Conservation (phyloP, 345 rosid genomes). For the Draba incana region DNA sequence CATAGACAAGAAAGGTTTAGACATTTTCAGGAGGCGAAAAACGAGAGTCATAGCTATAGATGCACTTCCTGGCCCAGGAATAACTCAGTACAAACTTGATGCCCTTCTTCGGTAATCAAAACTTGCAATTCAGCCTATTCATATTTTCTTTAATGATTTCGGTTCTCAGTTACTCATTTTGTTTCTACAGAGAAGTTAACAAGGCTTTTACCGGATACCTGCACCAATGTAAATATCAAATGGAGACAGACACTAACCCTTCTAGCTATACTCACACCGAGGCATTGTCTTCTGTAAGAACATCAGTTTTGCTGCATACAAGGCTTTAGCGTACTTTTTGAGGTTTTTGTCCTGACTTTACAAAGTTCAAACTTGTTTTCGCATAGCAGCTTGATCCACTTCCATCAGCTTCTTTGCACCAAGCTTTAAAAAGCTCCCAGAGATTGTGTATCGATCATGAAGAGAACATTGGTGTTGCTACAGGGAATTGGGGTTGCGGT, state of each 20-base stretch:
- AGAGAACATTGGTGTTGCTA: constrained; percentile 58
- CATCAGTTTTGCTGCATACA: not conserved
- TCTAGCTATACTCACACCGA: no score
- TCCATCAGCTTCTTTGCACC: constrained; percentile 4
- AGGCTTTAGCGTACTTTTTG: not conserved
- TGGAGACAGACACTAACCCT: no score
- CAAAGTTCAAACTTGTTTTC: not conserved
- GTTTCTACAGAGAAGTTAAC: constrained; percentile 67
- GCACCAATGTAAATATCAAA: constrained; percentile 56
- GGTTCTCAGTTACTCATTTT: not conserved
- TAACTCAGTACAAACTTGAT: constrained; percentile 53
- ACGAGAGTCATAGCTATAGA: constrained; percentile 80
- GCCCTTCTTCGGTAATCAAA: constrained; percentile 64
- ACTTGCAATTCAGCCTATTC: not conserved
- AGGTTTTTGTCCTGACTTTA: constrained; percentile 17
- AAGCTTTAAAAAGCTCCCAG: constrained; percentile 19
- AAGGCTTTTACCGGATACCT: constrained; percentile 86
- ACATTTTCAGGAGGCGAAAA: constrained; percentile 60
- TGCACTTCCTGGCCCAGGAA: constrained; percentile 65
- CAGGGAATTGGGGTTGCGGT: constrained; percentile 98
- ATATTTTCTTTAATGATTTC: not conserved
- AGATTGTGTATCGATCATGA: constrained; percentile 29
- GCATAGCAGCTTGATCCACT: constrained; percentile 14
- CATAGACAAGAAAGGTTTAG: constrained; percentile 56
- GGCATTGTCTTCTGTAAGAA: constrained; percentile 35